Conservation (phyloP, 2,329 filamentous ascomycete species). For the Cordyceps sp. region DNA sequence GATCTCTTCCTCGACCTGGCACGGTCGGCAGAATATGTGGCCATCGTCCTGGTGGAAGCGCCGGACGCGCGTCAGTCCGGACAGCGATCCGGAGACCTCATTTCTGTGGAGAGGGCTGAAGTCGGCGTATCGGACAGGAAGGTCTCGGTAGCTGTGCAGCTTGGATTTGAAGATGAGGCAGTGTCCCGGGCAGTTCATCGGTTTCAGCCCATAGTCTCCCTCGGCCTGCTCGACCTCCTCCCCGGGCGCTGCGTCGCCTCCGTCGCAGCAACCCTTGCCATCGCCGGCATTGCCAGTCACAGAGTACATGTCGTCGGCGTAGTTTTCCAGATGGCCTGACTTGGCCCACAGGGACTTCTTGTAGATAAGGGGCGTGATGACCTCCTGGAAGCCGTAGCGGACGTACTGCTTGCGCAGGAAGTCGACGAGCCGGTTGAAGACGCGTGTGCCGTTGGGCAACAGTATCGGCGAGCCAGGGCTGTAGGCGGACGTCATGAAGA, state of each 20-base stretch:
- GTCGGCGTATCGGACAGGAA: slow-evolving; percentile 73
- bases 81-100: slow-evolving; percentile 66
- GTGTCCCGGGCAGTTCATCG: slow-evolving; percentile 87
- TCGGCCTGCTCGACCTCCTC: slow-evolving; percentile 36
- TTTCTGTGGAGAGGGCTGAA: slow-evolving; percentile 80
- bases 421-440: slow-evolving; percentile 70
- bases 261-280: slow-evolving; percentile 12
- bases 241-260: no score
- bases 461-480: slow-evolving; percentile 79
- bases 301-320: slow-evolving; percentile 83
- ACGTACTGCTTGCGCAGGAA: slow-evolving; percentile 75
- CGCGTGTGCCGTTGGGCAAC: slow-evolving; percentile 61
- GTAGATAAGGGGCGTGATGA: slow-evolving; percentile 81
- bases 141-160: slow-evolving; percentile 58
- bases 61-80: slow-evolving; percentile 67
- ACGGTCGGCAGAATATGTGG: slow-evolving; percentile 73
- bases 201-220: slow-evolving; percentile 69
- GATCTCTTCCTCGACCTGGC: slow-evolving; percentile 62
- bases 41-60: slow-evolving; percentile 85
- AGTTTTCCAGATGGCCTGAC: slow-evolving; percentile 78
- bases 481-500: slow-evolving; percentile 65
- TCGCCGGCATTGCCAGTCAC: slow-evolving; percentile 38
- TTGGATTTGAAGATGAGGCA: slow-evolving; percentile 68
- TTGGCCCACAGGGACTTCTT: slow-evolving; percentile 76
- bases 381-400: slow-evolving; percentile 73